phyloP scores from a whole-genome alignment of 306 rosid genomes.

The Malus orientalis region DNA sequence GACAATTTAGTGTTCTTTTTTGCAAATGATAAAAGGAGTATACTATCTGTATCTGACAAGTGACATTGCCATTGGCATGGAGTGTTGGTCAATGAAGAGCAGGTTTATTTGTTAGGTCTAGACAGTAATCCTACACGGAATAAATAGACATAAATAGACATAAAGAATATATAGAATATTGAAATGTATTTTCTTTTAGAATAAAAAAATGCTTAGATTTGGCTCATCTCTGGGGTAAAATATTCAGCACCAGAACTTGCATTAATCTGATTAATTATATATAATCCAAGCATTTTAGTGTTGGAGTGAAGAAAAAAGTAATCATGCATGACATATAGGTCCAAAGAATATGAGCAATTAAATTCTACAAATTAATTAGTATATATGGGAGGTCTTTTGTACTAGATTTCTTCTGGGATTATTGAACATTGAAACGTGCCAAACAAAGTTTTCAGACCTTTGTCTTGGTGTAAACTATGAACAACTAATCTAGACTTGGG shows the following conservation, averaged over 20 bases:
- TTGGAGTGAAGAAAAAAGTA: background rate
- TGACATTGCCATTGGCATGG: background rate
- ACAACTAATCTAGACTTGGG: background rate
- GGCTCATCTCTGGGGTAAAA: background rate
- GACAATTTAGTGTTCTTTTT: slow-evolving; percentile 15
- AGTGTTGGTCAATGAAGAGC: slow-evolving; percentile 18
- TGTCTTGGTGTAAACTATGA: background rate
- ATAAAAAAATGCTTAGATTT: background rate
- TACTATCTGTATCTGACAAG: background rate
- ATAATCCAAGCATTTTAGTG: background rate
- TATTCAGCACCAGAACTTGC: background rate
- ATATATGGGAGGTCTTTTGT: background rate
- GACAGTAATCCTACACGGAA: background rate
- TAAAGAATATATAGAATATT: background rate
- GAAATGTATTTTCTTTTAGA: background rate
- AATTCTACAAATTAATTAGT: background rate
- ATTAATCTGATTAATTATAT: background rate
- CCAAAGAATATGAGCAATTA: background rate
- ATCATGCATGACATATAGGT: background rate
- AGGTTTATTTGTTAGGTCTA: slow-evolving; percentile 15
- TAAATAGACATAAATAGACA: background rate
- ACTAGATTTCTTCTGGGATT: background rate
- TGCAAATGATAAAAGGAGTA: slow-evolving; percentile 3
- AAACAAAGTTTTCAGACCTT: background rate
- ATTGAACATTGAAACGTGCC: background rate